Evolutionary conservation across 768 basidiomycete genomes (phyloP).

Genomic region (Suillus clintonianus): DNA sequence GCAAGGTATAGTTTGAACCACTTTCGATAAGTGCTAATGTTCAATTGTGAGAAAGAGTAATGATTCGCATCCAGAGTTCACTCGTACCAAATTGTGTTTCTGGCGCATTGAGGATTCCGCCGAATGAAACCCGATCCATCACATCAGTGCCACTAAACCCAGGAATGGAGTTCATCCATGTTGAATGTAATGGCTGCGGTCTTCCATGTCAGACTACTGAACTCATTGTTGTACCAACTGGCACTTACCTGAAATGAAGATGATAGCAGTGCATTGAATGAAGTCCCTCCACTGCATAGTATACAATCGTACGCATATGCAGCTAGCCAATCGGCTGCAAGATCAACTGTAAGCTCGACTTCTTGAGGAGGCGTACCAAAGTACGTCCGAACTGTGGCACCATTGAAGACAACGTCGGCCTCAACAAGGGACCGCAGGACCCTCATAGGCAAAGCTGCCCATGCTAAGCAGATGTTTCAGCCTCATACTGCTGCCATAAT

Average conservation of each 20-base stretch:
- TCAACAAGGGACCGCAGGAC: constrained; percentile 15
- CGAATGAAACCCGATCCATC: constrained; percentile 24
- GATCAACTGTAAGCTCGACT: constrained; percentile 24
- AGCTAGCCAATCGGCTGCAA: constrained; percentile 13
- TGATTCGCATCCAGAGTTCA: background rate
- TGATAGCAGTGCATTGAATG: constrained; percentile 24
- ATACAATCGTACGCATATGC: constrained; percentile 25
- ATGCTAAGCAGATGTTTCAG: constrained; percentile 15
- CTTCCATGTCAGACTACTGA: background rate
- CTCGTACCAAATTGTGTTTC: constrained; percentile 18
- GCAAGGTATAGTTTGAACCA: constrained; percentile 13
- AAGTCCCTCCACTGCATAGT: constrained; percentile 21
- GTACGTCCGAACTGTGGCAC: constrained; percentile 19
- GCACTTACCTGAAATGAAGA: constrained; percentile 25
- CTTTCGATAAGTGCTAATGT: constrained; percentile 23
- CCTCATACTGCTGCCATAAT: background rate
- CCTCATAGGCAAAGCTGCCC: constrained; percentile 25
- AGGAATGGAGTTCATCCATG: constrained; percentile 17
- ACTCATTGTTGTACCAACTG: background rate
- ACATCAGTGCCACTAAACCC: constrained; percentile 20
- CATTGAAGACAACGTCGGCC: constrained; percentile 6
- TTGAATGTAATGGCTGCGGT: constrained; percentile 19
- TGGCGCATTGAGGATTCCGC: constrained; percentile 17
- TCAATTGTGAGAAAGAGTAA: background rate
- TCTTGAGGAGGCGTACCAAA: constrained; percentile 30